Evolutionary conservation across 169 alveolate species (phyloP).

Genomic region (Perkinsus olseni): DNA sequence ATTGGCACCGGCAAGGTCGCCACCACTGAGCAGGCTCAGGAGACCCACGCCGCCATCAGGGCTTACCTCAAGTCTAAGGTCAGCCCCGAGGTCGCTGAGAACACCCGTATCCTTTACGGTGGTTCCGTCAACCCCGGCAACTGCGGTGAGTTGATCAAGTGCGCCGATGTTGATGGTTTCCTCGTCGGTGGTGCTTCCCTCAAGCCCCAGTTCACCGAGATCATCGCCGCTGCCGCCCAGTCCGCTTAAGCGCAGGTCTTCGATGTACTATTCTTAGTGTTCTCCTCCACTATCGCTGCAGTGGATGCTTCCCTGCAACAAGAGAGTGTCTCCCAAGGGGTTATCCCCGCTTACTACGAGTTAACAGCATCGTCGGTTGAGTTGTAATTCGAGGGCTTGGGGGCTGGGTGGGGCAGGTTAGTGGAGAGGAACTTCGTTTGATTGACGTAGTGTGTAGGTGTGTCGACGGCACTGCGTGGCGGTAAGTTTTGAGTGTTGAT

Average conservation of each 20-base stretch:
- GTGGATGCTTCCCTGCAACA: too few relatives aligned
- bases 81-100: constrained; percentile 69
- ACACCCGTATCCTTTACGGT: constrained; percentile 92
- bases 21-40: constrained; percentile 92
- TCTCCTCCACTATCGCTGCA: neutral
- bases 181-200: constrained; percentile 98
- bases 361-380: neutral
- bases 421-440: too few relatives aligned
- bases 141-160: constrained; percentile 78
- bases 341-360: neutral
- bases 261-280: neutral
- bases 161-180: constrained; percentile 94
- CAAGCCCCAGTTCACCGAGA: constrained; percentile 86
- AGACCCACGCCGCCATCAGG: constrained; percentile 82
- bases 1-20: constrained; percentile 98
- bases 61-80: constrained; percentile 56
- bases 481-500: too few relatives aligned
- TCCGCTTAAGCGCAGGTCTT: neutral
- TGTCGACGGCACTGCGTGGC: too few relatives aligned
- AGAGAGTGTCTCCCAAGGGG: neutral
- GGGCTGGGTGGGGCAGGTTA: too few relatives aligned
- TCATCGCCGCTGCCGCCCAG: constrained; percentile 63
- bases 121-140: constrained; percentile 94
- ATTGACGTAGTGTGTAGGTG: too few relatives aligned
- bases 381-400: neutral